Evolutionary conservation across 208 protist species (phyloP), one percentile per base, ranked within the genome.

Genomic region (Acanthamoeba rhysodes): DNA sequence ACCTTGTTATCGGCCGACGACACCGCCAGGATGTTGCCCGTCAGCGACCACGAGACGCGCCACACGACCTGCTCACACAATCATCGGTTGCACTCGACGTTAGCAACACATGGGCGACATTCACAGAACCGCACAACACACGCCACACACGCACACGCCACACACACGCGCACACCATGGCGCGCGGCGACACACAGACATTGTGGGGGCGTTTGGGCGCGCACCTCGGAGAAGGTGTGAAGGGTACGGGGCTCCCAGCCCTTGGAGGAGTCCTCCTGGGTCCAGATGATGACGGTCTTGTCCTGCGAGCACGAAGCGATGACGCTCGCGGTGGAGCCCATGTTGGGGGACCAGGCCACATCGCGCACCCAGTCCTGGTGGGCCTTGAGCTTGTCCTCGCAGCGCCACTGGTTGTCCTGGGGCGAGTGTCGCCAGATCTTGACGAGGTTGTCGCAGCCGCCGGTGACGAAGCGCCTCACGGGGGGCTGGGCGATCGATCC

Each of bases 361-460:
- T 98, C 98, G 68, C 98, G 93, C 16, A 99, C 98, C 98, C 98
- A 99, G 85, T 98, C 97, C 87, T 97, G 95, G 91, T 98, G 97
- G 24, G 74, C 93, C 27, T 96, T 87, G 48, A 97, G 62, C 68
- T 85, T 90, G 53, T 95, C 95, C 48, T 96, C 90, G 24, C 78
- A 57, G 22, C 68, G 37, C 95, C 95, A 97, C 78, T 91, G 87
- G 57, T 95, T 92, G n/a, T 95, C 96, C 12, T 27, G 14, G 27
- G 53, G 55, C 53, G 78, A 59, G 50, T 87, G 50, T 87, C 78
- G 82, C 98, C 98, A 99, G 37, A 98, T 97, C 82, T 97, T 98
- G 78, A 98, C 97, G 4, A 97, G 34, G 72, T 98, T 98, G 94
- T 99, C 98, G 78, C 98, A 97, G 53, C 98, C 98, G 53, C 97